A percentile compares a stretch with the other conserved stretches of the same genome.
Conservation (phyloP, 139 green algal genomes). For the Edaphochlamys debaryana region DNA sequence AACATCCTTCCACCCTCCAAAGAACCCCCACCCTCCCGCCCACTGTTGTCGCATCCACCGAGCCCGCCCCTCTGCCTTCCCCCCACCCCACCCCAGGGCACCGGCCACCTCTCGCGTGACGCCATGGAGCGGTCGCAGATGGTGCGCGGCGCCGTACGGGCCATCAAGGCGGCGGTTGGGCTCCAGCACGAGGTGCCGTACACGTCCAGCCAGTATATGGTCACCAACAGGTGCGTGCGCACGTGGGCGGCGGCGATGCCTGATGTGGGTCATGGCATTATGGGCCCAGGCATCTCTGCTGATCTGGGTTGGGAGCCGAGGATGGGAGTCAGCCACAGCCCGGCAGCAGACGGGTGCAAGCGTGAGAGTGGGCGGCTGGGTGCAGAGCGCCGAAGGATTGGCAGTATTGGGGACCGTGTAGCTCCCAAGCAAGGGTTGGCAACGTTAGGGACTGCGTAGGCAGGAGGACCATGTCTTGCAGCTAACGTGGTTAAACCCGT, state of each 20-base stretch:
- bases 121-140: neutral
- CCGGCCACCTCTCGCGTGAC: neutral
- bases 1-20: neutral
- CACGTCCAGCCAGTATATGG: slow-evolving; percentile 12
- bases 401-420: too few relatives aligned
- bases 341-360: too few relatives aligned
- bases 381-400: too few relatives aligned
- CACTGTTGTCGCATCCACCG: neutral
- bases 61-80: neutral
- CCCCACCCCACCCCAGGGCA: neutral
- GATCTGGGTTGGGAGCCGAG: neutral
- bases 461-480: too few relatives aligned
- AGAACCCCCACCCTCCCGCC: too few relatives aligned
- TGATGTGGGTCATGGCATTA: too few relatives aligned
- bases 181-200: slow-evolving; percentile 18
- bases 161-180: neutral
- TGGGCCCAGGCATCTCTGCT: too few relatives aligned
- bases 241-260: too few relatives aligned
- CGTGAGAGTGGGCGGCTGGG: too few relatives aligned
- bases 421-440: too few relatives aligned
- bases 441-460: too few relatives aligned
- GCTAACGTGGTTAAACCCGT: neutral
- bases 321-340: too few relatives aligned
- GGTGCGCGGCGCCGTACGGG: neutral
- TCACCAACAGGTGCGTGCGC: slow-evolving; percentile 9